Base-by-base conservation (phyloP, 2,329 filamentous ascomycete species). In the Fusarium sacchari region DNA sequence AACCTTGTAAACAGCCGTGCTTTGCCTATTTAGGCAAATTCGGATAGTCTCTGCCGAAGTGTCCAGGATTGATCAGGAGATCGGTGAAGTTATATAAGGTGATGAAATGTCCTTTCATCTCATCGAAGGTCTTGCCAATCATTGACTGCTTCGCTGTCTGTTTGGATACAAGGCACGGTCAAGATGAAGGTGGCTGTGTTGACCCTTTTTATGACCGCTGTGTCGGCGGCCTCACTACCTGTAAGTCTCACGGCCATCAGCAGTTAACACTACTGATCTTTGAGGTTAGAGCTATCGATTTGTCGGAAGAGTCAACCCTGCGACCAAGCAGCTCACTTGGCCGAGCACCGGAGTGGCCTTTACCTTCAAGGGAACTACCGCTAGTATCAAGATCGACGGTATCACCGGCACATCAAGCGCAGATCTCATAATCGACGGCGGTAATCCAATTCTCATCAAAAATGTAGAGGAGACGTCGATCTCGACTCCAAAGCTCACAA, bases 251-350 rank as follows among this genome's bases (percentile, higher is more conserved):
- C 17, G 3, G 6, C 5, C 7, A 15, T 28, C 20, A 18, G 6
- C 7, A 26, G 0, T 12, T 6, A 12, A 11, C 18, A 18, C 7
- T 14, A 56, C 67, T 74, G n/a, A 73, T 30, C 4, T 2, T 12
- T 3, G 1, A 9, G 5, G 15, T 1, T 4, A 75, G 73, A 37
- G n/a, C 18, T 75, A 74, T 30, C 42, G 69, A 13, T 81, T 80
- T 64, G 71, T 84, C 18, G 83, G 83, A n/a, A 78, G 83, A 46
- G 83, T 85, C 30, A 84, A 85, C 52, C 83, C 84, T 2, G 76
- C 78, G 24, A 85, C 83, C 12, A 81, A 80, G 50, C 81, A 85
- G 72, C 77, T 85, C 26, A 84, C 82, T n/a, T 85, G 84, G 84
- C 82, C 84, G 0, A 82, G 81, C 46, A 84, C 83, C 2, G 84